Conservation (phyloP, 257 asterid species). For the Salvia hispanica region DNA sequence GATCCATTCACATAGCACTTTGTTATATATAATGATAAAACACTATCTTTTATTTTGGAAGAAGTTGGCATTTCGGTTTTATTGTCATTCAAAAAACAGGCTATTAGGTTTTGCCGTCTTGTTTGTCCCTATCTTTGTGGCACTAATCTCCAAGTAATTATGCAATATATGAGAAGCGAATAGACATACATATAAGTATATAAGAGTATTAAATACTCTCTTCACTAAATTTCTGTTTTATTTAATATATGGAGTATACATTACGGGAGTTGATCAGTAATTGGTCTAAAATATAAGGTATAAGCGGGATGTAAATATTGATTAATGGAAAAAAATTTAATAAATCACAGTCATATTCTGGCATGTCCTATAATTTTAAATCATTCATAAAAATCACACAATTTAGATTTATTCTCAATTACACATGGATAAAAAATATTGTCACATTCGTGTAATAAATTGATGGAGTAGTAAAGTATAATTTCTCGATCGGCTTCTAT, state of each 20-base stretch:
- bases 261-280: too few species aligned
- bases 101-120: background rate
- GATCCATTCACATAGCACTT: background rate
- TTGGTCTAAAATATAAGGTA: background rate
- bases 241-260: too few species aligned
- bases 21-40: background rate
- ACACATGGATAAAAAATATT: too few species aligned
- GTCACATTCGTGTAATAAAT: too few species aligned
- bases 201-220: background rate
- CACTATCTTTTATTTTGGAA: background rate
- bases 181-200: too few species aligned
- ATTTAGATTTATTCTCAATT: too few species aligned
- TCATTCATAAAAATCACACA: too few species aligned
- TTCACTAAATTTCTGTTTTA: background rate
- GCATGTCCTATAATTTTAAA: too few species aligned
- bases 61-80: constrained; percentile 12
- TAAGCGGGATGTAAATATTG: background rate
- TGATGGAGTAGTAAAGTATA: too few species aligned
- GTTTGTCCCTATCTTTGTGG: constrained; percentile 19
- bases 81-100: background rate
- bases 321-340: background rate
- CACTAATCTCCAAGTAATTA: constrained; percentile 14
- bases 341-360: too few species aligned
- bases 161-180: background rate
- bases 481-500: too few species aligned